A percentile compares a stretch with the other conserved stretches of the same genome.
These are phyloP conservation scores for Ceratobasidium sp. DNA, from an alignment of 1,284 basidiomycete species.

Conservation along the genomic window DNA sequence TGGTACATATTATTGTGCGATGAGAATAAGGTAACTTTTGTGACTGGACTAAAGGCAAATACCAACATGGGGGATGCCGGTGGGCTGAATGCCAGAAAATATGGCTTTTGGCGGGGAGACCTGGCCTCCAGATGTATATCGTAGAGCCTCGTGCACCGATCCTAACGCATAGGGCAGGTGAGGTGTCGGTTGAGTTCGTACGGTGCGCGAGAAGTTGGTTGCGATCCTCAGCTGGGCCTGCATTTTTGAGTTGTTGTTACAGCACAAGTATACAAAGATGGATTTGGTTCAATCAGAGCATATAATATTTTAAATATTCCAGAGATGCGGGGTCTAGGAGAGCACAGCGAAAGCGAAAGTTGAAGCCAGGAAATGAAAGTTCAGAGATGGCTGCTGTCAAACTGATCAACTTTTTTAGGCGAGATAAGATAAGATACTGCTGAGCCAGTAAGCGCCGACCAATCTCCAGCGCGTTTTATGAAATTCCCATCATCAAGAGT, in stretches of 20 bases:
- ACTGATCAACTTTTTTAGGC: conserved; percentile 15
- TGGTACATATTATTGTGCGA: conserved; percentile 26
- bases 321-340: conserved; percentile 1
- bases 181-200: conserved; percentile 12
- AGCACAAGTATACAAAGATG: not conserved
- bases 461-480: conserved; percentile 3
- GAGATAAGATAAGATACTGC: conserved; percentile 18
- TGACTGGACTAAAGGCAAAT: not conserved
- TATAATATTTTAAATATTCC: conserved; percentile 5
- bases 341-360: not conserved
- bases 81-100: conserved; percentile 65
- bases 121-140: conserved; percentile 27
- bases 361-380: no score
- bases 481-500: not conserved
- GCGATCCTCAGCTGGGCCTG: conserved; percentile 36
- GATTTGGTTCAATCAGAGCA: not conserved
- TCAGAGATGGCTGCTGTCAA: no score
- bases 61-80: conserved; percentile 54
- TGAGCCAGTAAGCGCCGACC: conserved; percentile 7
- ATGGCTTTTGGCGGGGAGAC: conserved; percentile 48
- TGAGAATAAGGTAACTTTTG: not conserved
- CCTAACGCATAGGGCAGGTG: not conserved
- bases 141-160: conserved; percentile 10
- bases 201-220: conserved; percentile 13
- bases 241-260: conserved; percentile 27